Percentiles rank a stretch among this genome's conserved stretches.
Evolutionary conservation across 371 early-diverging fungal species (phyloP).

Genomic region (Rhizopus microsporus): DNA sequence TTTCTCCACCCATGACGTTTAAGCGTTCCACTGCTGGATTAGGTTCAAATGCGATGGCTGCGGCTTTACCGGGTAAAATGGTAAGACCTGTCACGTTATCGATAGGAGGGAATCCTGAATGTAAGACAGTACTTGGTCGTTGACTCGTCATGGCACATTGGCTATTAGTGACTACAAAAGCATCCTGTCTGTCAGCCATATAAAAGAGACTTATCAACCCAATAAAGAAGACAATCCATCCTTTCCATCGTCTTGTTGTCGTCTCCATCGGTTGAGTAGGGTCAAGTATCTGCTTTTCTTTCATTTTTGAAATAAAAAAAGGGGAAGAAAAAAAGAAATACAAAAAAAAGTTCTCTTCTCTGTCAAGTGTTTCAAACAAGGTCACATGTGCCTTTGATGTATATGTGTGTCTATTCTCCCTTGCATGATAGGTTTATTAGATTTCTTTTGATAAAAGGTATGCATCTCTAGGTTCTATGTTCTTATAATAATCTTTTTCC

Average conservation of each 20-base stretch:
- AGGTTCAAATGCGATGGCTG: slow-evolving; percentile 40
- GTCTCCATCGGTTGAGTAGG: not conserved
- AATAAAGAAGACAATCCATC: not conserved
- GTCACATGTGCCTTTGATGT: too few species aligned
- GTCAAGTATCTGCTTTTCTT: slow-evolving; percentile 1
- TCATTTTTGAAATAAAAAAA: not conserved
- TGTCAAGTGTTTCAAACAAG: not conserved
- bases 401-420: too few species aligned
- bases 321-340: not conserved
- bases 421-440: slow-evolving; percentile 1
- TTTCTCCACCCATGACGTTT: slow-evolving; percentile 13
- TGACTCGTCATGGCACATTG: slow-evolving; percentile 1
- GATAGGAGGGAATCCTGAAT: slow-evolving; percentile 39
- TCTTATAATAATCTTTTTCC: slow-evolving; percentile 86
- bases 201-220: not conserved
- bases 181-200: not conserved
- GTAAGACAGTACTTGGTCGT: slow-evolving; percentile 27
- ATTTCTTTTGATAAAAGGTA: slow-evolving; percentile 61
- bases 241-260: not conserved
- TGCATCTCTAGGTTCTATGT: slow-evolving; percentile 84
- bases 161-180: not conserved
- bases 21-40: slow-evolving; percentile 11
- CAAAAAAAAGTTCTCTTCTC: not conserved
- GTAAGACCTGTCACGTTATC: slow-evolving; percentile 26
- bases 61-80: slow-evolving; percentile 21